Percentiles rank a stretch among this genome's conserved stretches.
phyloP scores from a whole-genome alignment of 2,329 filamentous ascomycete species.

The Xylaria digitata region DNA sequence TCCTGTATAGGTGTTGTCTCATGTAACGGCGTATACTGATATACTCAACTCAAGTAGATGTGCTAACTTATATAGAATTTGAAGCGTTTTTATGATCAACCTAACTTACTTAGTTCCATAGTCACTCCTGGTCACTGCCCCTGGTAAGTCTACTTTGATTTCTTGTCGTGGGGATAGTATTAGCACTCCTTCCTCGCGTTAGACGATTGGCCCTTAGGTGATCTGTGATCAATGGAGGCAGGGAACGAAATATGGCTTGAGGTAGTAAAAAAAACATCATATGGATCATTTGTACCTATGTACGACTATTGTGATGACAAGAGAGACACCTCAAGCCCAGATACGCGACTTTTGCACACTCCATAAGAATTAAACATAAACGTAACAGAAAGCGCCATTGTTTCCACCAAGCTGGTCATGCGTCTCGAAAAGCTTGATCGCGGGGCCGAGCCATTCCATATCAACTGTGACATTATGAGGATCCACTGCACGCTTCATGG shows the following conservation, averaged over 20 bases:
- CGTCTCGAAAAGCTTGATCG: conserved; percentile 46
- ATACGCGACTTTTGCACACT: background rate
- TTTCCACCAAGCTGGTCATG: conserved; percentile 48
- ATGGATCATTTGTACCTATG: conserved; percentile 6
- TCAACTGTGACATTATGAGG: conserved; percentile 43
- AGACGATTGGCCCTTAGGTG: too few relatives aligned
- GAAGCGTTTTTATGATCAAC: too few relatives aligned
- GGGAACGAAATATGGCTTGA: background rate
- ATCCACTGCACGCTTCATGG: conserved; percentile 40
- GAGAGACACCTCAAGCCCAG: background rate
- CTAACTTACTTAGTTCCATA: background rate
- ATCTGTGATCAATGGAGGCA: too few relatives aligned
- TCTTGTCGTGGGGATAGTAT: background rate
- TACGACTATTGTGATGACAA: background rate
- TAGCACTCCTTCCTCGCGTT: background rate
- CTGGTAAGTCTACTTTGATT: background rate
- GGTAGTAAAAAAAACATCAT: background rate
- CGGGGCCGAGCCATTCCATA: conserved; percentile 48
- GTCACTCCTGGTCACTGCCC: background rate
- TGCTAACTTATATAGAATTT: background rate
- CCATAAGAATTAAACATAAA: conserved; percentile 43
- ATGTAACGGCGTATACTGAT: too few relatives aligned
- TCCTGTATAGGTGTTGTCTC: too few relatives aligned
- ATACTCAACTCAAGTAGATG: background rate
- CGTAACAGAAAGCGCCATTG: conserved; percentile 46